Evolutionary conservation across 129 eudicot genomes (phyloP), one percentile per base, ranked within the genome.

Genomic region (Flaveria linearis): DNA sequence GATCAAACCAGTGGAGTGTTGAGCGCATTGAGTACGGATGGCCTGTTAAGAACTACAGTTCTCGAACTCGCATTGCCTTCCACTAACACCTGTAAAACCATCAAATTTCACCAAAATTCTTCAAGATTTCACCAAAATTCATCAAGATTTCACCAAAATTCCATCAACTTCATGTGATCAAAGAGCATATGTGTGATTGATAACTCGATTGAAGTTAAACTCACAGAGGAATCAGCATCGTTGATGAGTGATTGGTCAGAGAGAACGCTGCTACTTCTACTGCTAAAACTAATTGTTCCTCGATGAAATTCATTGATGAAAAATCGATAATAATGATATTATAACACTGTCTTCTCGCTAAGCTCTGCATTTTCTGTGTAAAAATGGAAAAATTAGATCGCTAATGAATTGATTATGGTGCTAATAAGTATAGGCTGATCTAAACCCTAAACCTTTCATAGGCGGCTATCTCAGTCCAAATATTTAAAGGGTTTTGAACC

Each of bases 31-130:
- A 90, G 92, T 46, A 71, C 64, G 8, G 81, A 26, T 45, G 96
- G 92, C 62, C 96, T 78, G 76, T 90, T 88, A 52, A 90, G 91
- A 78, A 90, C 65, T 17, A 86, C 86, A 10, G 83, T 88, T 82
- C 93, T 85, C 8, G 89, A 84, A 68, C 62, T 33, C 57, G 69
- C 82, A 71, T 84, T 84, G 16, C 86, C 89, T 82, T 90, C 93
- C 73, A 86, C 86, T 43, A 87, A 49, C 42, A 88, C 90, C 93
- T 64, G 70, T 18, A 28, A 67, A 41, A 11, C 45, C 45, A 55
- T 42, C 64, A 60, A 75, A 23, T 62, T 75, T 25, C 26, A 17
- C 66, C 15, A 41, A 56, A 36, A 26, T 53, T 25, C 2, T 0
- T 25, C 26, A 25, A 25, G 2, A 25, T 25, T 25, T 25, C 26